Conservation (phyloP, 2,329 filamentous ascomycete species). For the Neophaeococcomyces aloes region DNA sequence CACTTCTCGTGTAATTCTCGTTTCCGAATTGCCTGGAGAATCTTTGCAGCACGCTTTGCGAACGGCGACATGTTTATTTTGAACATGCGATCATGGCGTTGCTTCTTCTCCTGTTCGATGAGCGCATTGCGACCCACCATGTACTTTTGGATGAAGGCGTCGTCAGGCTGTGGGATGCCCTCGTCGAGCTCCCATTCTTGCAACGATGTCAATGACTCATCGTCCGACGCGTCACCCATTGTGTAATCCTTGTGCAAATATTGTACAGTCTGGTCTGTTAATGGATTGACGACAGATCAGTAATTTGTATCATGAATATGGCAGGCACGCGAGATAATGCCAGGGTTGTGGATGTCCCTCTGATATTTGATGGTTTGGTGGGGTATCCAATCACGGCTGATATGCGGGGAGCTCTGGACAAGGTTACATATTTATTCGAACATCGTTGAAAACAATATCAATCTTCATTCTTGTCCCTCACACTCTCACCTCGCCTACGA, state of each 20-base stretch:
- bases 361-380: no score
- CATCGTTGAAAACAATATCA: no score
- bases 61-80: slow-evolving; percentile 65
- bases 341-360: no score
- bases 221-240: slow-evolving; percentile 12
- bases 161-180: slow-evolving; percentile 41
- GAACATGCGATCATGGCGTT: slow-evolving; percentile 68
- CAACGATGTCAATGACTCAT: slow-evolving; percentile 17
- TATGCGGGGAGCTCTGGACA: no score
- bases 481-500: no score
- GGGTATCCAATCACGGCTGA: no score
- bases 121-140: slow-evolving; percentile 63
- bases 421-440: no score
- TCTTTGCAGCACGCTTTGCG: slow-evolving; percentile 63
- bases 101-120: slow-evolving; percentile 68
- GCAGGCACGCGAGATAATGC: no score
- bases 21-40: slow-evolving; percentile 68
- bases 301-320: no score
- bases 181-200: slow-evolving; percentile 30
- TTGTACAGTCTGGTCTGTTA: not conserved
- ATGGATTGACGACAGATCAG: no score
- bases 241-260: not conserved
- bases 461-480: no score
- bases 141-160: slow-evolving; percentile 76
- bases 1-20: slow-evolving; percentile 68